A percentile compares a stretch with the other conserved stretches of the same genome.
phyloP scores from a whole-genome alignment of 176 grass and related monocot genomes.

The Paspalum vaginatum region DNA sequence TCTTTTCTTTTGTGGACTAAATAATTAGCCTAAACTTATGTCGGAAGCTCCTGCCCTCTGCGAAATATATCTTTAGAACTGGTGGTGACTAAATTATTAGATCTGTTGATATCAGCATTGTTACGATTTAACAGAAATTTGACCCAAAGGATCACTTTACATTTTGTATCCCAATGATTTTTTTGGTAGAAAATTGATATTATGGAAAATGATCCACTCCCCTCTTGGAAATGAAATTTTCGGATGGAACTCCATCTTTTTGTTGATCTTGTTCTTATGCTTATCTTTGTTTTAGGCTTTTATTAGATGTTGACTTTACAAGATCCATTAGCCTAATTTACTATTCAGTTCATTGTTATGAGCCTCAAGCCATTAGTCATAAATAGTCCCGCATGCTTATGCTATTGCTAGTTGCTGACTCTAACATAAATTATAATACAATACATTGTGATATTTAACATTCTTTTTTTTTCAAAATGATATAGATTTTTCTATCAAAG shows the following conservation, averaged over 20 bases:
- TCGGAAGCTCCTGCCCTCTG: background rate
- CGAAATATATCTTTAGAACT: no score
- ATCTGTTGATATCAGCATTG: background rate
- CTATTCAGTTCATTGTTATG: background rate
- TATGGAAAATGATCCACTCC: background rate
- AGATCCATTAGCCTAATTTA: background rate
- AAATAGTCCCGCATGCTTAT: background rate
- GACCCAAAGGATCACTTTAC: background rate
- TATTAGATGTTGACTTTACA: background rate
- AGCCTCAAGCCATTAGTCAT: background rate
- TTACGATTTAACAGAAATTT: background rate
- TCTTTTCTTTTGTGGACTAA: background rate
- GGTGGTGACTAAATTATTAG: no score
- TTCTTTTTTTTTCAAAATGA: background rate
- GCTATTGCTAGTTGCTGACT: background rate
- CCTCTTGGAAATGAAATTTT: background rate
- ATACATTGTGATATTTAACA: background rate
- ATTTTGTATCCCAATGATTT: background rate
- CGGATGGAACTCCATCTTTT: background rate
- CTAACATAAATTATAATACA: background rate
- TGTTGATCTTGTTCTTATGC: constrained; percentile 5
- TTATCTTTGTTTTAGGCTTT: constrained; percentile 11
- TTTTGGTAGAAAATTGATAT: background rate
- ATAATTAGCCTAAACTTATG: background rate
- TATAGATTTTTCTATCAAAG: background rate